A percentile compares a stretch with the other conserved stretches of the same genome.
Evolutionary conservation across 2,329 filamentous ascomycete species (phyloP).

Genomic region (Beauveria scarabaeidicola): DNA sequence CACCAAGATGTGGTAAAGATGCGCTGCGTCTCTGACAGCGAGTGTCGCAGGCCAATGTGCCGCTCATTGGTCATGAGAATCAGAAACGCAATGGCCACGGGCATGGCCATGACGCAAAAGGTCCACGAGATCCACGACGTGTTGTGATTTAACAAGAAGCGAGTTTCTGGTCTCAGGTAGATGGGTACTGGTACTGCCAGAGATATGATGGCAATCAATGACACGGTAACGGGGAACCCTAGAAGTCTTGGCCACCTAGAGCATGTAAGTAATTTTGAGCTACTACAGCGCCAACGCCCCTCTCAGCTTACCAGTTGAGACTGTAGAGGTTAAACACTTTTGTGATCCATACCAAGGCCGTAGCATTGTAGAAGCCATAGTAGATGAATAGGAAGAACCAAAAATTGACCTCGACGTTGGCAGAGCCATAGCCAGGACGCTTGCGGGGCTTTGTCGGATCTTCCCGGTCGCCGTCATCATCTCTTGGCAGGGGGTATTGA

Average conservation of each 20-base stretch:
- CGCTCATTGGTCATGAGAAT: conserved; percentile 57
- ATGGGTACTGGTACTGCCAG: conserved; percentile 51
- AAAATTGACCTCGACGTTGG: conserved; percentile 57
- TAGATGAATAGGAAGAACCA: conserved; percentile 66
- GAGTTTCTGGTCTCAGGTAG: conserved; percentile 45
- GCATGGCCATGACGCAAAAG: conserved; percentile 61
- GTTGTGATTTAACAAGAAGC: conserved; percentile 51
- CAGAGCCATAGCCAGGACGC: conserved; percentile 48
- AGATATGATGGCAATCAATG: conserved; percentile 52
- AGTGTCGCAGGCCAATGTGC: conserved; percentile 51
- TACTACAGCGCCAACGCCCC: background rate
- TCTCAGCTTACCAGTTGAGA: conserved; percentile 47
- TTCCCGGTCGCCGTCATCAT: conserved; percentile 27
- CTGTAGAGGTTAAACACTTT: conserved; percentile 65
- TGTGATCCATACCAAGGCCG: conserved; percentile 61
- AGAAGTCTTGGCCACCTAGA: conserved; percentile 51
- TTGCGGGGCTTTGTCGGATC: conserved; percentile 16
- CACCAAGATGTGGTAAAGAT: conserved; percentile 60
- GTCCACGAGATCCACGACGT: conserved; percentile 63
- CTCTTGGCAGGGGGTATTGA: conserved; percentile 45
- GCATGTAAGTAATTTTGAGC: background rate
- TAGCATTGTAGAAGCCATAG: conserved; percentile 61
- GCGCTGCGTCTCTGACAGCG: conserved; percentile 57
- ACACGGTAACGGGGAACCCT: conserved; percentile 56
- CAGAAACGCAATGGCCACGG: conserved; percentile 55